These are phyloP conservation scores for Mortierella sp. DNA, from an alignment of 371 early-diverging fungal species.

Conservation along the genomic window DNA sequence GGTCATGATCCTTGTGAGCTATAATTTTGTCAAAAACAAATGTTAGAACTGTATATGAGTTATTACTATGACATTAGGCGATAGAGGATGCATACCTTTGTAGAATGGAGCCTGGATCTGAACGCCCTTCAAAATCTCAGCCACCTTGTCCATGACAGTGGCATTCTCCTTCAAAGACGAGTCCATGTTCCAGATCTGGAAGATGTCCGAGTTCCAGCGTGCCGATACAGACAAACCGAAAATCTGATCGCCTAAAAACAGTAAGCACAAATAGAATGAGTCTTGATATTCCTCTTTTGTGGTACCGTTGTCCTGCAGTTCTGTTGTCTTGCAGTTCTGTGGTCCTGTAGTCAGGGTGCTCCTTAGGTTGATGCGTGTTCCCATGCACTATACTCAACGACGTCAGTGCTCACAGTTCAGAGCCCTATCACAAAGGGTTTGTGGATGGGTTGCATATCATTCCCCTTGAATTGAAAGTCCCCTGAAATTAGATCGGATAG, in stretches of 20 bases:
- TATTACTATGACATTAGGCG: background rate
- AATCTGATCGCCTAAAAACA: conserved; percentile 62
- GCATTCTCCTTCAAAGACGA: conserved; percentile 56
- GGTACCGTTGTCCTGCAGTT: background rate
- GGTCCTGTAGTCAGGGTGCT: too few species aligned
- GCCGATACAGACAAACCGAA: conserved; percentile 72
- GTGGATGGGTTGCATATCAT: background rate
- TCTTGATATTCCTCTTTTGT: background rate
- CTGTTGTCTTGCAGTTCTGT: background rate
- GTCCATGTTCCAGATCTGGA: conserved; percentile 75
- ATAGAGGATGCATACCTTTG: conserved; percentile 61
- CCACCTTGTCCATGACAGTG: conserved; percentile 60
- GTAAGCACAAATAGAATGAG: background rate
- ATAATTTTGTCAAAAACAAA: background rate
- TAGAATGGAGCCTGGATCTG: conserved; percentile 71
- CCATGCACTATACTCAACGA: background rate
- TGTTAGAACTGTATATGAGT: background rate
- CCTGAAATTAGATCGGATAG: conserved; percentile 1
- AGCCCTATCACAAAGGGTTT: background rate
- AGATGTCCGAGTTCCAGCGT: conserved; percentile 70
- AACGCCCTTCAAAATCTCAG: conserved; percentile 59
- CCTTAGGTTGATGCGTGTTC: background rate
- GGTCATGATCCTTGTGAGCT: conserved; percentile 57
- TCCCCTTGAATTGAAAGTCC: background rate
- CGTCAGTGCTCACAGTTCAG: background rate